Percentiles rank a stretch among this genome's conserved stretches.
Evolutionary conservation across 2,329 filamentous ascomycete species (phyloP).

Genomic region (Bipolaris sorokiniana): DNA sequence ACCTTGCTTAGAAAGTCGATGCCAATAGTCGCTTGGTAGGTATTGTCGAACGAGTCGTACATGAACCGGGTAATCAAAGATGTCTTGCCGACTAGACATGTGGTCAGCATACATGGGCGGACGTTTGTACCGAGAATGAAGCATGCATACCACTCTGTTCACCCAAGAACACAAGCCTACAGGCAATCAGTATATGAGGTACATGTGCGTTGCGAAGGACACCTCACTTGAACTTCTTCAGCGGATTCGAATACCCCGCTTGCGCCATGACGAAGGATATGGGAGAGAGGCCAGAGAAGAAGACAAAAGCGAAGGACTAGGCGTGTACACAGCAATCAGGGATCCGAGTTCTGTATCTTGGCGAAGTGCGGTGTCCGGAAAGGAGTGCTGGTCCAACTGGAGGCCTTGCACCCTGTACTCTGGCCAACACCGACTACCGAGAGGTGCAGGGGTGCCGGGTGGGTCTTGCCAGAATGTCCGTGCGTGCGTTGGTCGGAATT

Average conservation of each 20-base stretch:
- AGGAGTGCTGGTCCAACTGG: slow-evolving; percentile 32
- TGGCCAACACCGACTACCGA: slow-evolving; percentile 20
- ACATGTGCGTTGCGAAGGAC: slow-evolving; percentile 15
- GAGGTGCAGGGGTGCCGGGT: slow-evolving; percentile 12
- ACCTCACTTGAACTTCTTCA: slow-evolving; percentile 98
- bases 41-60: slow-evolving; percentile 99
- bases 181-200: slow-evolving; percentile 32
- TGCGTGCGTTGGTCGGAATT: slow-evolving; percentile 20
- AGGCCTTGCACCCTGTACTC: slow-evolving; percentile 20
- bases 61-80: slow-evolving; percentile 99
- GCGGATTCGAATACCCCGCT: slow-evolving; percentile 88
- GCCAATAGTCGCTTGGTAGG: slow-evolving; percentile 98
- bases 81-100: slow-evolving; percentile 84
- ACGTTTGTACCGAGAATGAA: not conserved
- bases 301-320: not conserved
- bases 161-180: slow-evolving; percentile 91
- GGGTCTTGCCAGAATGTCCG: slow-evolving; percentile 10
- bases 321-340: slow-evolving; percentile 7
- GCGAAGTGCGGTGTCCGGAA: slow-evolving; percentile 27
- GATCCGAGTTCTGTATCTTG: slow-evolving; percentile 10
- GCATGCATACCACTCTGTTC: slow-evolving; percentile 89
- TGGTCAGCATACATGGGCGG: slow-evolving; percentile 22
- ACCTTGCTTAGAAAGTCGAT: slow-evolving; percentile 99
- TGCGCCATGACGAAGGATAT: slow-evolving; percentile 68
- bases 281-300: slow-evolving; percentile 3